Conservation (phyloP, 768 basidiomycete species). For the Phylloporus sp. region DNA sequence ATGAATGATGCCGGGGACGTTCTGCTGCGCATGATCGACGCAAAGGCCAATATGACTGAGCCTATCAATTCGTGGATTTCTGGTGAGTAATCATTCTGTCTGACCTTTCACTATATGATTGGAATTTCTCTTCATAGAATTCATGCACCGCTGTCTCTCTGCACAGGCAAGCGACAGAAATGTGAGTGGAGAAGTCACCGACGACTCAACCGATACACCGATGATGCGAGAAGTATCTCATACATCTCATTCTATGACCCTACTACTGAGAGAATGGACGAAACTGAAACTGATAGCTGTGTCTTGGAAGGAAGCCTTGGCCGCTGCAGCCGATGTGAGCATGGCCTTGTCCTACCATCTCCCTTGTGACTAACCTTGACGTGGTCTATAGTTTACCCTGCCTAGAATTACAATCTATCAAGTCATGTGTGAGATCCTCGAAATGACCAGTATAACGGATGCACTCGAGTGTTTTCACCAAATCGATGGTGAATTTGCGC, state of each 20-base stretch:
- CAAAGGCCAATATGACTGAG: too few species aligned
- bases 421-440: background rate
- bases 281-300: background rate
- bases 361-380: background rate
- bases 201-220: too few species aligned
- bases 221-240: too few species aligned
- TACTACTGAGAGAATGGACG: background rate
- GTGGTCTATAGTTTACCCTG: background rate
- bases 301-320: conserved; percentile 6
- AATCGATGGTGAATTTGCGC: background rate
- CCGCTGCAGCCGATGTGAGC: background rate
- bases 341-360: background rate
- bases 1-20: background rate
- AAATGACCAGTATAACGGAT: background rate
- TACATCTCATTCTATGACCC: too few species aligned
- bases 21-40: background rate
- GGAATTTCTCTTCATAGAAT: background rate
- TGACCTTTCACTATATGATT: too few species aligned
- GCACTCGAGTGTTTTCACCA: background rate
- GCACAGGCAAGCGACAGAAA: background rate
- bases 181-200: too few species aligned
- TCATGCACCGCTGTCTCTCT: background rate
- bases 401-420: background rate
- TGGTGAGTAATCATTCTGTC: too few species aligned
- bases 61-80: too few species aligned